These are phyloP conservation scores for Pichia sp. DNA, from an alignment of 1,139 yeast species.

Conservation along the genomic window DNA sequence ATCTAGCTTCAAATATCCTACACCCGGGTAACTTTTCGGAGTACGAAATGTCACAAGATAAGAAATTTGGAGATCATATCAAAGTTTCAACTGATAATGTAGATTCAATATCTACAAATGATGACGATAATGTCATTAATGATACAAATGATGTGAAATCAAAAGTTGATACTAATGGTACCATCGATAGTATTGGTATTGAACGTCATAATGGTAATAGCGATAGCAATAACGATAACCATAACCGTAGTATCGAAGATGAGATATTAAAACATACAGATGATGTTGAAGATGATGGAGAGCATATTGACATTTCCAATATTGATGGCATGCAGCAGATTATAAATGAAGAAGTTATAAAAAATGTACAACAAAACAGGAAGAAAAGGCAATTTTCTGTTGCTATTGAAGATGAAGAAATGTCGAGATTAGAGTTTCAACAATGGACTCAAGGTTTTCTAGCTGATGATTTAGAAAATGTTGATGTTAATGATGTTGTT, in stretches of 20 bases:
- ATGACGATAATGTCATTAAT: too few species aligned
- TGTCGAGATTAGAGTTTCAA: conserved; percentile 39
- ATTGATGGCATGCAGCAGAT: conserved; percentile 1
- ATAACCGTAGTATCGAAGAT: background rate
- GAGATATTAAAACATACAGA: background rate
- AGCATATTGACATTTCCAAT: conserved; percentile 3
- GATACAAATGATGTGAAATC: too few species aligned
- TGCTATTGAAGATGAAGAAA: conserved; percentile 30
- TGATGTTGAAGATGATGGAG: conserved; percentile 1
- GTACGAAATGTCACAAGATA: background rate
- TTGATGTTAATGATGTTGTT: conserved; percentile 32
- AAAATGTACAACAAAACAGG: conserved; percentile 36
- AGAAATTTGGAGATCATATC: background rate
- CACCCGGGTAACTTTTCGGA: background rate
- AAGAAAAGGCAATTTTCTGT: conserved; percentile 22
- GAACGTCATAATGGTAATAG: background rate
- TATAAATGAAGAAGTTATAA: conserved; percentile 7
- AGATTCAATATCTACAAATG: too few species aligned
- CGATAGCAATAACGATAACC: background rate
- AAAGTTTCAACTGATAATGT: background rate
- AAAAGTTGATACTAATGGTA: too few species aligned
- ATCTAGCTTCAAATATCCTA: background rate
- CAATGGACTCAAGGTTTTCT: conserved; percentile 48
- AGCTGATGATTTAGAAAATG: conserved; percentile 32
- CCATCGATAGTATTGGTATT: too few species aligned